phyloP scores from a whole-genome alignment of 1,284 basidiomycete genomes.

The Tilletia walkeri region DNA sequence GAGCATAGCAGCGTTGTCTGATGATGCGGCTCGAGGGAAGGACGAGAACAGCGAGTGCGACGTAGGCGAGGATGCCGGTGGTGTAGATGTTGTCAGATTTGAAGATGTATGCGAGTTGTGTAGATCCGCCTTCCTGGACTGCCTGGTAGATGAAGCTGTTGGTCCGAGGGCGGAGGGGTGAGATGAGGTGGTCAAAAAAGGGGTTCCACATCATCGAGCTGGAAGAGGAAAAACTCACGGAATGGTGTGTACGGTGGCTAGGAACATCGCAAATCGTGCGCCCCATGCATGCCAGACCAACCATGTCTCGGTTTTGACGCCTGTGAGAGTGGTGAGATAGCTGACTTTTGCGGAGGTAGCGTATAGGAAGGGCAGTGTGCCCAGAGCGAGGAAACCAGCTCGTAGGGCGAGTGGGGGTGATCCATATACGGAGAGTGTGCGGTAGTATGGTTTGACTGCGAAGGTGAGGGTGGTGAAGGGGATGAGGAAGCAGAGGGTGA shows the following conservation, averaged over 20 bases:
- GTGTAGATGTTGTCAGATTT: conserved; percentile 37
- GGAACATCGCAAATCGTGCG: conserved; percentile 43
- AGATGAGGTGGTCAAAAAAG: background rate
- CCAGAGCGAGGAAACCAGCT: conserved; percentile 43
- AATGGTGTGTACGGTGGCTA: conserved; percentile 43
- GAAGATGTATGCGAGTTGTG: conserved; percentile 30
- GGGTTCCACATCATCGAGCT: background rate
- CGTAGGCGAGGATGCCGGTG: conserved; percentile 42
- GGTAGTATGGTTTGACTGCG: conserved; percentile 41
- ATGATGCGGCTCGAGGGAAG: conserved; percentile 30
- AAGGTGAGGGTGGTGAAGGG: conserved; percentile 32
- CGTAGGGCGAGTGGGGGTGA: conserved; percentile 44
- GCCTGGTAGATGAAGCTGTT: conserved; percentile 41
- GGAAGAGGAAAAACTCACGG: conserved; percentile 18
- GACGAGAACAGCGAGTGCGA: conserved; percentile 36
- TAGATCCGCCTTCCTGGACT: conserved; percentile 32
- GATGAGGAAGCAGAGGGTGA: conserved; percentile 19
- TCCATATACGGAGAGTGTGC: conserved; percentile 32
- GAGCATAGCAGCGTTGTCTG: conserved; percentile 45
- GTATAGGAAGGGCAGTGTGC: conserved; percentile 48
- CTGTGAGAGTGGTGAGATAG: conserved; percentile 43
- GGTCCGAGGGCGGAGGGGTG: background rate
- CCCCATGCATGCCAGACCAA: conserved; percentile 51
- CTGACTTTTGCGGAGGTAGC: conserved; percentile 45
- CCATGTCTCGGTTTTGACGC: conserved; percentile 42